A percentile compares a stretch with the other conserved stretches of the same genome.
phyloP scores from a whole-genome alignment of 371 early-diverging fungal species.

The Mucor circinelloides region DNA sequence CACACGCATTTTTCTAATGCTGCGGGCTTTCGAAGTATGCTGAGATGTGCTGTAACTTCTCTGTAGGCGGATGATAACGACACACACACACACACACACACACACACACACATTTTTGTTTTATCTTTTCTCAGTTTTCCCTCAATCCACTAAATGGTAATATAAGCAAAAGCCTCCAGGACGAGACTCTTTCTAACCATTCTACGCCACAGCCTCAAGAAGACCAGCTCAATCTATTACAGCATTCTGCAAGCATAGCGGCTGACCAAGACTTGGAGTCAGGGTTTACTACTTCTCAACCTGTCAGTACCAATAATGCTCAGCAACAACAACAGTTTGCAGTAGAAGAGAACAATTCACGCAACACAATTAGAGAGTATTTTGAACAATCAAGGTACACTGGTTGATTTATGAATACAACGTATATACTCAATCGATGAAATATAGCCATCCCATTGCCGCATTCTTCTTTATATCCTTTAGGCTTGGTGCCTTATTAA shows the following conservation, averaged over 20 bases:
- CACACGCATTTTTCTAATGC: neutral
- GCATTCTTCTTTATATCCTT: conserved; percentile 91
- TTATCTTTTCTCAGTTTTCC: neutral
- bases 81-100: neutral
- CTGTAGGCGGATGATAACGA: neutral
- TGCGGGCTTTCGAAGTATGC: neutral
- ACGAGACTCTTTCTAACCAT: neutral
- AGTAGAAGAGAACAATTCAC: conserved; percentile 9
- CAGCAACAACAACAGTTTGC: neutral
- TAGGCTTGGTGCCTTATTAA: conserved; percentile 75
- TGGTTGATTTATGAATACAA: neutral
- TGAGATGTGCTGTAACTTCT: neutral
- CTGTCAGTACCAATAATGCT: conserved; percentile 3
- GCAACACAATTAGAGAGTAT: conserved; percentile 39
- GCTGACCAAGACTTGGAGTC: conserved; percentile 22
- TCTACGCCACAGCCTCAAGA: conserved; percentile 11
- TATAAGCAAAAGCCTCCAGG: neutral
- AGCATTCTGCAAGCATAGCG: conserved; percentile 15
- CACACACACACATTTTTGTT: neutral
- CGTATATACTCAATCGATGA: neutral
- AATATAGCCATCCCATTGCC: conserved; percentile 84
- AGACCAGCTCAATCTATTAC: conserved; percentile 18
- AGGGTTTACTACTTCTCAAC: conserved; percentile 9
- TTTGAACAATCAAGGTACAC: conserved; percentile 50
- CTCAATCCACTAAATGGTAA: neutral